phyloP scores from a whole-genome alignment of 192 early-diverging fungal species.

The Geranomyces variabilis region DNA sequence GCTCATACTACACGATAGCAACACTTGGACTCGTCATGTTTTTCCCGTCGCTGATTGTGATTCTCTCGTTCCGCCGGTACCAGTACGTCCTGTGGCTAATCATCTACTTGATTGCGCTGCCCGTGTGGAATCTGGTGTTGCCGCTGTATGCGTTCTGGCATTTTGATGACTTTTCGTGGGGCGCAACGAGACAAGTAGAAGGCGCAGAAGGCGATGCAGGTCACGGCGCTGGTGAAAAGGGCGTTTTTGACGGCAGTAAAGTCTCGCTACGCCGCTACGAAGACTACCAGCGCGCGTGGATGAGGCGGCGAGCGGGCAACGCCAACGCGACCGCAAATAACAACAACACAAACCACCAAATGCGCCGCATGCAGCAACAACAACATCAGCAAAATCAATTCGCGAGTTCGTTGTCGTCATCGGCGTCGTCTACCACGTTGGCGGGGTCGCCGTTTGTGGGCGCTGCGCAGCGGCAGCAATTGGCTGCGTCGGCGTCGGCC shows the following conservation, averaged over 20 bases:
- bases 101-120: constrained; percentile 73
- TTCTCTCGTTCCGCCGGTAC: constrained; percentile 79
- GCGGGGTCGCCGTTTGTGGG: too few relatives aligned
- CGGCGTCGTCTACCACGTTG: too few relatives aligned
- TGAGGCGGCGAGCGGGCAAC: not conserved
- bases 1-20: constrained; percentile 50
- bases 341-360: too few relatives aligned
- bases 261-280: constrained; percentile 39
- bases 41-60: constrained; percentile 83
- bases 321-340: not conserved
- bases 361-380: too few relatives aligned
- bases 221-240: constrained; percentile 18
- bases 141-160: constrained; percentile 73
- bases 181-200: constrained; percentile 15
- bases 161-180: constrained; percentile 58
- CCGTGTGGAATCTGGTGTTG: constrained; percentile 89
- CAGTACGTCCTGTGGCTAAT: constrained; percentile 85
- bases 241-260: constrained; percentile 29
- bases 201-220: constrained; percentile 19
- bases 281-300: constrained; percentile 43
- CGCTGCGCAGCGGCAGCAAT: too few relatives aligned
- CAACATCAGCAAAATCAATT: too few relatives aligned
- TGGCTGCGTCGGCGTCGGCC: too few relatives aligned
- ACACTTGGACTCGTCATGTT: constrained; percentile 74
- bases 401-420: too few relatives aligned